A percentile compares a stretch with the other conserved stretches of the same genome.
Evolutionary conservation across 2,329 filamentous ascomycete genomes (phyloP).

Genomic region (Calonectria leucothoes): DNA sequence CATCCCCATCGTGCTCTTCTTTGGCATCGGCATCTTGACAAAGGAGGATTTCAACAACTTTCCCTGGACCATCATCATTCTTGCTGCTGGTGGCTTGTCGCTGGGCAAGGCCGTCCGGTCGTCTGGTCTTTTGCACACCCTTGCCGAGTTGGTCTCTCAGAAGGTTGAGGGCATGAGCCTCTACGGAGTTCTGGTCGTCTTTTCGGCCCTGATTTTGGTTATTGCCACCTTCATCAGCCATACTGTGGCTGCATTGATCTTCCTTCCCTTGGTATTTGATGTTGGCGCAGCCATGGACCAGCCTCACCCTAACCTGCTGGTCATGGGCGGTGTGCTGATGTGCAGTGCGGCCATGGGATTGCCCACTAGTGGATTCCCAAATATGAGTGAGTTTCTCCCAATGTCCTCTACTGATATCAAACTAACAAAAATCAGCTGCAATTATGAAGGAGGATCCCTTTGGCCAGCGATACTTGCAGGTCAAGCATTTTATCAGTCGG

Average conservation of each 20-base stretch:
- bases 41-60: slow-evolving; percentile 99
- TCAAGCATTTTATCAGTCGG: slow-evolving; percentile 94
- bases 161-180: slow-evolving; percentile 82
- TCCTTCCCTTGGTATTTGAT: slow-evolving; percentile 88
- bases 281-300: slow-evolving; percentile 88
- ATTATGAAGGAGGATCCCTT: slow-evolving; percentile 99
- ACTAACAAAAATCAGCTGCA: slow-evolving; percentile 70
- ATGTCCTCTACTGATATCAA: neutral
- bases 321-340: slow-evolving; percentile 97
- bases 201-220: slow-evolving; percentile 85
- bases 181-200: slow-evolving; percentile 88
- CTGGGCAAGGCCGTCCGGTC: slow-evolving; percentile 95
- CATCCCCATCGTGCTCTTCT: slow-evolving; percentile 95
- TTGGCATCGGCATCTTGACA: slow-evolving; percentile 93
- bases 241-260: slow-evolving; percentile 94
- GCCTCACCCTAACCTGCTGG: slow-evolving; percentile 92
- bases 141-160: slow-evolving; percentile 81
- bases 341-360: slow-evolving; percentile 96
- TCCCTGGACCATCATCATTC: slow-evolving; percentile 99
- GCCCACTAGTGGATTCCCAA: slow-evolving; percentile 96
- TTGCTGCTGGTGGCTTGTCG: slow-evolving; percentile 91
- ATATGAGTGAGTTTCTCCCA: slow-evolving; percentile 86
- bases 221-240: slow-evolving; percentile 98
- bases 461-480: slow-evolving; percentile 89
- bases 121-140: slow-evolving; percentile 89